phyloP scores from a whole-genome alignment of 176 grass and related monocot genomes.

The Guadua angustifolia region DNA sequence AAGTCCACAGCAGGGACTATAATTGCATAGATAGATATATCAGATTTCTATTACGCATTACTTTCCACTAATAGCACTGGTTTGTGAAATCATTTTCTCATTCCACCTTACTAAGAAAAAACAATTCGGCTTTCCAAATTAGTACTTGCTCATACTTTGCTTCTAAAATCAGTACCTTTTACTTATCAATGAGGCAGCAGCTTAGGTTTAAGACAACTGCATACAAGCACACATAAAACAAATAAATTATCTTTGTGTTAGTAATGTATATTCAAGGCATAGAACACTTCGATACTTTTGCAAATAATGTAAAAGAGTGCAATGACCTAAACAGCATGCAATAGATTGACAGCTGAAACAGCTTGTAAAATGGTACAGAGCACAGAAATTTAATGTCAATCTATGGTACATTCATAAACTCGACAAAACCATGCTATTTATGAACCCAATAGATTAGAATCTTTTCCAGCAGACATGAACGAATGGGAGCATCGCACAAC shows the following conservation, averaged over 20 bases:
- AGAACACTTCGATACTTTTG: background rate
- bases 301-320: constrained; percentile 35
- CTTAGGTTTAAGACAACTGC: constrained; percentile 11
- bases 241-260: background rate
- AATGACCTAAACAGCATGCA: constrained; percentile 20
- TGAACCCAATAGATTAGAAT: constrained; percentile 38
- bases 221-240: constrained; percentile 6
- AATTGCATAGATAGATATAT: background rate
- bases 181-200: background rate
- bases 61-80: constrained; percentile 11
- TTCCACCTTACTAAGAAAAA: constrained; percentile 1
- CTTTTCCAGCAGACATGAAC: constrained; percentile 41
- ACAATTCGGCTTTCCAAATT: background rate
- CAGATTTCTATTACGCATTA: background rate
- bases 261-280: background rate
- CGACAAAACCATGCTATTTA: constrained; percentile 24
- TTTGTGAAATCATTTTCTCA: constrained; percentile 17
- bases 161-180: constrained; percentile 7
- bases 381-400: constrained; percentile 32
- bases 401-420: constrained; percentile 26
- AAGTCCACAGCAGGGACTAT: background rate
- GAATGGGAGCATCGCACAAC: constrained; percentile 31
- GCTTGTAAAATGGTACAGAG: constrained; percentile 15
- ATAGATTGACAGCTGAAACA: constrained; percentile 35
- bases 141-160: background rate